Base-by-base conservation (phyloP, 2,329 filamentous ascomycete species). In the Pseudocercospora fuligena region DNA sequence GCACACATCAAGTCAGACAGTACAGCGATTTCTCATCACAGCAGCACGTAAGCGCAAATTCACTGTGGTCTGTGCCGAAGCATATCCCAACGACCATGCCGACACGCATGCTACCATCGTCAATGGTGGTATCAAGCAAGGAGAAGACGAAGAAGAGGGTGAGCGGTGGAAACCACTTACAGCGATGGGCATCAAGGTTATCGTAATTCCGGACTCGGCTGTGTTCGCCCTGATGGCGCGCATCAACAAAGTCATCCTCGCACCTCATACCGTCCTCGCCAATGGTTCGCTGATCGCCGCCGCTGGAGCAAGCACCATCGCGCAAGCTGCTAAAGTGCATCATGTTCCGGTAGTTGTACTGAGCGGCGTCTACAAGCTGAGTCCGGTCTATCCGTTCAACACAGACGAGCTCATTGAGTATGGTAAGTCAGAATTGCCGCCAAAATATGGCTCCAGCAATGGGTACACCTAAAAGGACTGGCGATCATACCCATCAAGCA, bases 201-300 rank as follows among this genome's bases (percentile, higher is more conserved):
- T 97, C 72, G 87, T 92, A 67, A 89, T 98, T 63, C 89, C 92
- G 51, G 94, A 97, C 79, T 90, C 89, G 7, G 92, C 93, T 9
- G 87, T 97, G 62, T 96, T 94, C 82, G 93, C 94, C 0, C 92
- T 98, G 74, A 98, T 99, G 92, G 92, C 94, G 8, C 89, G 91
- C 67, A 92, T 97, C 73, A 96, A 94, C 84, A 97, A 97, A 82
- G 94, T 99, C 68, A 92, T 99, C 58, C 84, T 99, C 6, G 90
- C 92, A 12, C 94, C 94, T 5, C 91, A 94, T 75, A 90, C 92
- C 3, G 92, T 99, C 29, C 88, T 96, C 54, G 92, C 92, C 59
- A 95, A 97, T 74, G 95, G 95, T 60, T 92, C 92, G 6, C 87
- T 97, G 27, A 86, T 98, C 29, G 91, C 93, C 19, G 90, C 93